Evolutionary conservation across 805 yeast genomes (phyloP).

Genomic region (Teunomyces aglyptinius): DNA sequence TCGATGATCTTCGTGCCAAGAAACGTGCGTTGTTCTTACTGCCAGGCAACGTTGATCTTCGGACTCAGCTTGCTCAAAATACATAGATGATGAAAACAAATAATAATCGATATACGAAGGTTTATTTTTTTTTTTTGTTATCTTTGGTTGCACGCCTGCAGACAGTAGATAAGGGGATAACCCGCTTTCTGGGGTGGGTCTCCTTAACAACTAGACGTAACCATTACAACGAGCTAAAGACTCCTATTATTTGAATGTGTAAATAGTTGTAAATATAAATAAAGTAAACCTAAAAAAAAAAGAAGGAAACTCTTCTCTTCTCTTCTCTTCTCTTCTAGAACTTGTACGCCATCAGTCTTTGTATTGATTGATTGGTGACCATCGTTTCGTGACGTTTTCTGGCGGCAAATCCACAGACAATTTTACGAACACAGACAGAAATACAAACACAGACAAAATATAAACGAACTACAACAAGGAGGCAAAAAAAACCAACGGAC

Average conservation of each 20-base stretch:
- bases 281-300: too few species aligned
- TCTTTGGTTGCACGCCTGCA: not conserved
- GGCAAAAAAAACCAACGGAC: not conserved
- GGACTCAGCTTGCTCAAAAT: not conserved
- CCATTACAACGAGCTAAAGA: not conserved
- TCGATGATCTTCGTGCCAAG: constrained; percentile 49
- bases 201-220: not conserved
- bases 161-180: not conserved
- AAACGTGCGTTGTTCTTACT: constrained; percentile 66
- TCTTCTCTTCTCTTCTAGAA: too few species aligned
- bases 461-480: not conserved
- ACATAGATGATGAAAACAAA: not conserved
- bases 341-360: too few species aligned
- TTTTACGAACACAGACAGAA: not conserved
- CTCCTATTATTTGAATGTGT: not conserved
- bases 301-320: too few species aligned
- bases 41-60: not conserved
- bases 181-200: not conserved
- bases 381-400: not conserved
- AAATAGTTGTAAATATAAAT: not conserved
- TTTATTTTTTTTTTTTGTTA: too few species aligned
- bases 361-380: too few species aligned
- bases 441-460: not conserved
- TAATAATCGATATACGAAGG: not conserved
- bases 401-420: too few species aligned